Evolutionary conservation across 2,329 filamentous ascomycete species (phyloP).

Genomic region (Fusarium tuaranense): DNA sequence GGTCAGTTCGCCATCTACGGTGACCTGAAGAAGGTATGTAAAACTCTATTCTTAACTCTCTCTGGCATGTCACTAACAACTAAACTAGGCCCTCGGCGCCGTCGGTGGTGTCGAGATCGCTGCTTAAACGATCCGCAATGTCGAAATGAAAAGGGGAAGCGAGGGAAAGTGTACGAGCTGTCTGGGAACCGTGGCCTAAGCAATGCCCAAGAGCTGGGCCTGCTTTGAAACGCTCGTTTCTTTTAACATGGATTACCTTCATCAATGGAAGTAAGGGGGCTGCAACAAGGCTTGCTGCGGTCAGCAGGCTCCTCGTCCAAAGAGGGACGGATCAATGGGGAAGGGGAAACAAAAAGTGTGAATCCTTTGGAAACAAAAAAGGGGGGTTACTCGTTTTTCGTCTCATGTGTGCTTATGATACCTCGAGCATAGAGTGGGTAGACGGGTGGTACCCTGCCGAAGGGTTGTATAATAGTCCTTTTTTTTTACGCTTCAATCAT

Average conservation of each 20-base stretch:
- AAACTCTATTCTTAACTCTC: not conserved
- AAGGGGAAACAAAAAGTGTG: slow-evolving; percentile 34
- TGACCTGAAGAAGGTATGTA: slow-evolving; percentile 52
- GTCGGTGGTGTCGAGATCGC: slow-evolving; percentile 80
- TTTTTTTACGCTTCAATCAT: slow-evolving; percentile 44
- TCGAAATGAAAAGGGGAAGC: slow-evolving; percentile 13
- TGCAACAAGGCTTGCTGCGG: slow-evolving; percentile 29
- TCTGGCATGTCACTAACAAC: slow-evolving; percentile 50
- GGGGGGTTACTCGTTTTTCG: slow-evolving; percentile 35
- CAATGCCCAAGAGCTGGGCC: slow-evolving; percentile 43
- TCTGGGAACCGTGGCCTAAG: slow-evolving; percentile 26
- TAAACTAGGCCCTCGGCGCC: slow-evolving; percentile 77
- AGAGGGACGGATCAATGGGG: not conserved
- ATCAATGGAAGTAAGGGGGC: slow-evolving; percentile 25
- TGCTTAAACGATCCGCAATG: slow-evolving; percentile 28
- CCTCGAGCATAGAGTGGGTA: slow-evolving; percentile 41
- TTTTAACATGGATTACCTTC: slow-evolving; percentile 12
- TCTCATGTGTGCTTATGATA: slow-evolving; percentile 43
- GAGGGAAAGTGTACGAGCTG: slow-evolving; percentile 20
- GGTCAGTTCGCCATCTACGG: slow-evolving; percentile 93
- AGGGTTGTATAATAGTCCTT: slow-evolving; percentile 45
- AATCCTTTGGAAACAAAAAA: slow-evolving; percentile 33
- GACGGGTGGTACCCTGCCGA: slow-evolving; percentile 40
- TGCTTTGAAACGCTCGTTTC: slow-evolving; percentile 29
- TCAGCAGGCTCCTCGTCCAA: slow-evolving; percentile 28